Evolutionary conservation across 257 asterid species (phyloP), one percentile per base, ranked within the genome.

Genomic region (Solanum sejunctum): DNA sequence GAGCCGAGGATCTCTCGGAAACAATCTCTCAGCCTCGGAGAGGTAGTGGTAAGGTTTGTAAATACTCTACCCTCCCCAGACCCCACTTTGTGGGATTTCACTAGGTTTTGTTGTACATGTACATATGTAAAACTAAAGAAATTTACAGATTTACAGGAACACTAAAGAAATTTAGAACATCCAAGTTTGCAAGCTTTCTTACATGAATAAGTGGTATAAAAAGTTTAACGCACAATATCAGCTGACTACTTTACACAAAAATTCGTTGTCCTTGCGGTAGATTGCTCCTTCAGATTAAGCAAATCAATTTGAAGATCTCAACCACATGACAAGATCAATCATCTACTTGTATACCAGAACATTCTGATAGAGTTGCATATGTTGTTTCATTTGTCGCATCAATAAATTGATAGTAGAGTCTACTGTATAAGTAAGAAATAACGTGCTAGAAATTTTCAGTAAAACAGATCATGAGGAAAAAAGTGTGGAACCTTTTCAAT

Each of bases 401-500:
- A 77, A 63, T 64, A 9, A 78, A 26, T 78, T 78, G 23, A 78
- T 28, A 52, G 64, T 5, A 28, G 61, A 52, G 83, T 75, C 82
- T 23, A 51, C n/a, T 49, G 15, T 49, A 78, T 28, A 78, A 28
- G 64, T 52, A 52, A 16, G 47, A 78, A 13, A 51, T 51, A 1
- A 55, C 82, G 51, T 77, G 45, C 57, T 26, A 17, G 61, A 77
- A 77, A 77, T 57, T 21, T 21, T 51, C 43, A 26, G 63, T 16
- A 78, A 16, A 52, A 78, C 45, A 81, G 13, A 41, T 47, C 21
- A 78, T 32, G 45, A 64, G 56, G 47, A 57, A 73, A 70, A 55
- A 52, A 10, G 82, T 63, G 77, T 81, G 84, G 81, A 83, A 94
- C 99, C 99, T 97, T 95, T 93, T 97, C 99, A 85, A 95, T 97